These are phyloP conservation scores for Floccularia luteovirens DNA, from an alignment of 768 basidiomycete species.

Conservation along the genomic window DNA sequence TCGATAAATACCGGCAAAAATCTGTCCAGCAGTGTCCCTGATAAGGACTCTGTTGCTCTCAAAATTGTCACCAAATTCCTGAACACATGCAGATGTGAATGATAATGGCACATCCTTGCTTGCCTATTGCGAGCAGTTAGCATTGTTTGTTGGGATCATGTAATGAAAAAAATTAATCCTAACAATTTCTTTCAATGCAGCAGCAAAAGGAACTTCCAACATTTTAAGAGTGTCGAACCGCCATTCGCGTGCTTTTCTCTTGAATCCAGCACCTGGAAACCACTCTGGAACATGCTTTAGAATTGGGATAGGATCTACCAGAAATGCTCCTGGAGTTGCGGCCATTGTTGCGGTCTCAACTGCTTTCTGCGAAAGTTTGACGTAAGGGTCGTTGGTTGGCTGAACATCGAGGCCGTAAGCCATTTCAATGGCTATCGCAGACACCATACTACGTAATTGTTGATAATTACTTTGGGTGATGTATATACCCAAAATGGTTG, in stretches of 20 bases:
- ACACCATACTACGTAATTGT: conserved; percentile 13
- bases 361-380: conserved; percentile 10
- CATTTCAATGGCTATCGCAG: conserved; percentile 12
- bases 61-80: too few relatives aligned
- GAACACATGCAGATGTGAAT: too few relatives aligned
- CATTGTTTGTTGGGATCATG: too few relatives aligned
- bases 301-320: conserved; percentile 13
- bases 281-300: conserved; percentile 18
- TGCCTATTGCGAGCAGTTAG: too few relatives aligned
- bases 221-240: neutral
- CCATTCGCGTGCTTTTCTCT: conserved; percentile 18
- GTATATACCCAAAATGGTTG: neutral
- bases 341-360: conserved; percentile 9
- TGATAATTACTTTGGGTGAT: neutral
- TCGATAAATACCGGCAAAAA: neutral
- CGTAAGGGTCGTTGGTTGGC: conserved; percentile 15
- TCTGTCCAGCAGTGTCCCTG: neutral
- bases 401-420: conserved; percentile 19
- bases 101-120: too few relatives aligned
- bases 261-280: conserved; percentile 24
- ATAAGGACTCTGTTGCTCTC: too few relatives aligned
- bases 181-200: neutral
- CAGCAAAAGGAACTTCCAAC: neutral
- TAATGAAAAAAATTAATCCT: too few relatives aligned
- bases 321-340: conserved; percentile 9